phyloP scores from a whole-genome alignment of 208 protist species.

The Trypanosoma conorhini region DNA sequence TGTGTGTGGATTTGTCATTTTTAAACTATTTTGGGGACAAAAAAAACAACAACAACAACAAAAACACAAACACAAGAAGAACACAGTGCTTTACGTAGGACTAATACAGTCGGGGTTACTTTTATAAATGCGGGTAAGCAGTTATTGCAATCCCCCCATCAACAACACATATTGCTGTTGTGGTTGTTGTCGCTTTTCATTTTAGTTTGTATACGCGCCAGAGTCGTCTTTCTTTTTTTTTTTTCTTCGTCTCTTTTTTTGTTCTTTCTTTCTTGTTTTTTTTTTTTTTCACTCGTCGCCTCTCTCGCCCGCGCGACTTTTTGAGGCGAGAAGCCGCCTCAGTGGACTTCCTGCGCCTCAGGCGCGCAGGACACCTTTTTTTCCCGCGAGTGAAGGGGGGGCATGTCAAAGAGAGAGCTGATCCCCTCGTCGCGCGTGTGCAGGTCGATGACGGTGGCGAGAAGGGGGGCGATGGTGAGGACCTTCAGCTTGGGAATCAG shows the following conservation, averaged over 20 bases:
- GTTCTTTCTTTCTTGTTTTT: conserved; percentile 9
- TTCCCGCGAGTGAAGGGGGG: background rate
- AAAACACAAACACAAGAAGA: too few relatives aligned
- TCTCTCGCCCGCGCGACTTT: background rate
- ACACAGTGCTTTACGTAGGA: background rate
- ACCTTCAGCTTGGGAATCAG: conserved; percentile 85
- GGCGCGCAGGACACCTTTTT: background rate
- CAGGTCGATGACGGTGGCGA: conserved; percentile 80
- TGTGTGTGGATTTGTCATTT: too few relatives aligned
- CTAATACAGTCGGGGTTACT: background rate
- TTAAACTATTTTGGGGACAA: background rate
- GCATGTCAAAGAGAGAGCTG: conserved; percentile 56
- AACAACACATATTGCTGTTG: background rate
- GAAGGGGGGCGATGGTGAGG: conserved; percentile 85
- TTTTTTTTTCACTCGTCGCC: background rate
- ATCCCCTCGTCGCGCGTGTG: conserved; percentile 74
- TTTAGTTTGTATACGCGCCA: background rate
- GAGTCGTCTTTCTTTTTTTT: background rate
- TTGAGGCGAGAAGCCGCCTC: background rate
- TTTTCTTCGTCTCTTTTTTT: conserved; percentile 13
- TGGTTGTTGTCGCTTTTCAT: background rate
- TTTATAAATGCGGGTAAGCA: background rate
- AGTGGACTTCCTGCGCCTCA: too few relatives aligned
- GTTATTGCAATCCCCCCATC: background rate
- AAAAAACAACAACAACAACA: background rate